Percentiles rank a stretch among this genome's conserved stretches.
Evolutionary conservation across 768 basidiomycete species (phyloP).

Genomic region (Kwoniella sp.): DNA sequence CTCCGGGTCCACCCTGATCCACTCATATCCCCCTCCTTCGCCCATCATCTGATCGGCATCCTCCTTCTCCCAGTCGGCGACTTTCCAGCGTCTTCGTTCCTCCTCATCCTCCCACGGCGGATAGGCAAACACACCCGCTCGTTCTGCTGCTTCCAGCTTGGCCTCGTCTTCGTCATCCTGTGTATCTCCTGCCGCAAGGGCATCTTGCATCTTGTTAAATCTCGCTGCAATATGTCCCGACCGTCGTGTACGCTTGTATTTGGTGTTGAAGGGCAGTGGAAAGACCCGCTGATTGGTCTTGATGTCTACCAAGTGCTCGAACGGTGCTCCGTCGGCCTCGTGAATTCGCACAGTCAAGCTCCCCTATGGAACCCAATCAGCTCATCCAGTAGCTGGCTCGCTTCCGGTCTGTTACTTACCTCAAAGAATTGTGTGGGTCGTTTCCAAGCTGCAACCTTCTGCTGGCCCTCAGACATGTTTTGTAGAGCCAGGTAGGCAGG

Average conservation of each 20-base stretch:
- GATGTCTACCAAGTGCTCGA: constrained; percentile 95
- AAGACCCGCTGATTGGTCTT: constrained; percentile 82
- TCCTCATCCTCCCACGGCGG: constrained; percentile 92
- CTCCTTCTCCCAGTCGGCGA: constrained; percentile 96
- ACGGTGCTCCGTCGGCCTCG: constrained; percentile 97
- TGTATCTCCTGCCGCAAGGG: constrained; percentile 25
- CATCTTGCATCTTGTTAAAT: constrained; percentile 35
- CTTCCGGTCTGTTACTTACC: constrained; percentile 51
- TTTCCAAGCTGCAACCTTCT: constrained; percentile 23
- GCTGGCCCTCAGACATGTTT: constrained; percentile 54
- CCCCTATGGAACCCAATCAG: constrained; percentile 56
- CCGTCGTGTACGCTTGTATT: constrained; percentile 42
- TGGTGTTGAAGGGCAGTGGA: constrained; percentile 86
- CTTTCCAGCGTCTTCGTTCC: constrained; percentile 66
- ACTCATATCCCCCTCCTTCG: constrained; percentile 80
- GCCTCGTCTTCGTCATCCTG: constrained; percentile 29
- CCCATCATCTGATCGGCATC: constrained; percentile 89
- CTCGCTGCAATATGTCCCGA: constrained; percentile 38
- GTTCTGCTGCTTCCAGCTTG: constrained; percentile 22
- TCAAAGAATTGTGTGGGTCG: constrained; percentile 81
- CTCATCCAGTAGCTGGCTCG: too few relatives aligned
- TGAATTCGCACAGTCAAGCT: constrained; percentile 99
- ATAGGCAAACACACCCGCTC: constrained; percentile 67
- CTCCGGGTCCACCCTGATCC: constrained; percentile 98
- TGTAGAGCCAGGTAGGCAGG: constrained; percentile 67